Conservation (phyloP, 2,329 filamentous ascomycete species). For the Arthrinium phaeospermum region DNA sequence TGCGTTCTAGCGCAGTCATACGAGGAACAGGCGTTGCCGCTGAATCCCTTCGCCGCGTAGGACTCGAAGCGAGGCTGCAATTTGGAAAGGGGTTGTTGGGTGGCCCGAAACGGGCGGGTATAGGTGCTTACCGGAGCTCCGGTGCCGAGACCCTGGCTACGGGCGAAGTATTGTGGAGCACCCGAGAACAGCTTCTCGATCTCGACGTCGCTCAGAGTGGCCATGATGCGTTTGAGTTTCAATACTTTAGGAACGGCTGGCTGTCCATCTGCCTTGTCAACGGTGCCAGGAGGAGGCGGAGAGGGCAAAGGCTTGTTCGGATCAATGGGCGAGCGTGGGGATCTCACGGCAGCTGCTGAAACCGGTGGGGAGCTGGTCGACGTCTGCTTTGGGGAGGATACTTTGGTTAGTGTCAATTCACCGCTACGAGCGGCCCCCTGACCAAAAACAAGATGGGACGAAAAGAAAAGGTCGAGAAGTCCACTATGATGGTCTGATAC, state of each 20-base stretch:
- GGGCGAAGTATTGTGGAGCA: conserved; percentile 74
- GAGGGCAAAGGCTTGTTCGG: conserved; percentile 64
- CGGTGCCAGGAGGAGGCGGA: conserved; percentile 50
- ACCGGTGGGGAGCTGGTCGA: conserved; percentile 18
- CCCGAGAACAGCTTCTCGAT: conserved; percentile 76
- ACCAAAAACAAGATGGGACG: neutral
- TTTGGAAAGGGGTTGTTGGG: neutral
- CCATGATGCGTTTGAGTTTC: conserved; percentile 64
- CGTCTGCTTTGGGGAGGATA: conserved; percentile 1
- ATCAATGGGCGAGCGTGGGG: conserved; percentile 47
- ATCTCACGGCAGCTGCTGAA: conserved; percentile 9
- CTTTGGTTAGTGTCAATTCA: conserved; percentile 19
- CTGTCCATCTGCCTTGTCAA: conserved; percentile 46
- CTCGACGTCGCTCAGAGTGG: conserved; percentile 62
- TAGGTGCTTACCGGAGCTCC: conserved; percentile 50
- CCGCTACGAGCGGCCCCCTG: conserved; percentile 4
- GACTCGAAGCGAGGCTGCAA: neutral
- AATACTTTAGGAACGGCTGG: conserved; percentile 43
- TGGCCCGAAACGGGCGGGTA: neutral
- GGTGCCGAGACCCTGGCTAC: conserved; percentile 63
- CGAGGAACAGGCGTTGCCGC: neutral
- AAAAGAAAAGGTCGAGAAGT: conserved; percentile 1
- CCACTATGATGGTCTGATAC: conserved; percentile 15
- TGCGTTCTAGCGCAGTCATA: conserved; percentile 1
- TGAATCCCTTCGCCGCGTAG: neutral